Evolutionary conservation across 129 eudicot genomes (phyloP).

Genomic region (Flaveria trinervia): DNA sequence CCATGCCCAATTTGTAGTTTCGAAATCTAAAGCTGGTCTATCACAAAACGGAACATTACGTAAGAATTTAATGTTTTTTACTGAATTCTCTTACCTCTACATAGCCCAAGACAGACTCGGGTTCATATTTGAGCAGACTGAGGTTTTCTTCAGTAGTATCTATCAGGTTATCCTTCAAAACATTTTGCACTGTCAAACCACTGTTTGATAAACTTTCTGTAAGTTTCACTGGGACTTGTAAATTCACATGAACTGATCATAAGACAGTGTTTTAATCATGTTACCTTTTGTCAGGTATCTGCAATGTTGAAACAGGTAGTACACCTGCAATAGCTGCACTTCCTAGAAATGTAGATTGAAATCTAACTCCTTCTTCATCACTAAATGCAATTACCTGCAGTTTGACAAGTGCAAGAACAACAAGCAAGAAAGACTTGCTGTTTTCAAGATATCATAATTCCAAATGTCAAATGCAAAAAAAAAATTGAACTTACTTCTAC

Average conservation of each 20-base stretch:
- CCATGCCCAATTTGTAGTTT: slow-evolving; percentile 9
- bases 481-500: slow-evolving; percentile 59
- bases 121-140: slow-evolving; percentile 69
- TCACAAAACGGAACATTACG: background rate
- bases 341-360: slow-evolving; percentile 94
- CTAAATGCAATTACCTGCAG: slow-evolving; percentile 90
- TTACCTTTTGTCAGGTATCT: slow-evolving; percentile 82
- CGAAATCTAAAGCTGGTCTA: background rate
- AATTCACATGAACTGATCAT: slow-evolving; percentile 5
- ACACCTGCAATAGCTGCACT: slow-evolving; percentile 98
- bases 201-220: slow-evolving; percentile 46
- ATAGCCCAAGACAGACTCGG: slow-evolving; percentile 86
- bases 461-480: background rate
- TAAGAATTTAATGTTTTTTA: background rate
- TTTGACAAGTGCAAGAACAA: slow-evolving; percentile 20
- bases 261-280: slow-evolving; percentile 17
- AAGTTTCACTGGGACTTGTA: slow-evolving; percentile 24
- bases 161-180: slow-evolving; percentile 59
- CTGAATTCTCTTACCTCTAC: slow-evolving; percentile 60
- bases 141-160: slow-evolving; percentile 67
- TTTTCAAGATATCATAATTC: slow-evolving; percentile 12
- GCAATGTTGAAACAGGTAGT: slow-evolving; percentile 69
- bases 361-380: slow-evolving; percentile 97
- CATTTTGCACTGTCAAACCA: slow-evolving; percentile 84
- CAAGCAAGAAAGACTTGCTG: background rate